Base-by-base conservation (phyloP, 805 yeast species). In the Yamadazyma scolyti region DNA sequence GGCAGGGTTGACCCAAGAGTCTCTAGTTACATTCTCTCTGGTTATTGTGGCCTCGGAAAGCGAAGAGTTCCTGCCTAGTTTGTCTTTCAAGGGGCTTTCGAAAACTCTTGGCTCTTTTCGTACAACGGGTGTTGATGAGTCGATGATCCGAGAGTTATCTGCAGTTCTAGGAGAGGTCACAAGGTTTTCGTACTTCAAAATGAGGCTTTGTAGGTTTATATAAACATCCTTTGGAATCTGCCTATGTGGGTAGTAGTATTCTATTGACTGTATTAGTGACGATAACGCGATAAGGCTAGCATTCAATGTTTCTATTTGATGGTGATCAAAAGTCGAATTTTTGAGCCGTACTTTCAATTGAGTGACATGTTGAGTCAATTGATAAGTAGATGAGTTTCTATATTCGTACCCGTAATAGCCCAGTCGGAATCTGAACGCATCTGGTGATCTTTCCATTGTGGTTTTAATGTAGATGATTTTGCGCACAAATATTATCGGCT, bases 241-340 rank as follows among this genome's bases (percentile, higher is more conserved):
- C n/a, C 23, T 26, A 11, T 31, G 23, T 9, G 26, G 20, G 12
- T 21, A 27, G 13, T 31, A 30, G 6, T 5, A 6, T 11, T 25
- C 20, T 15, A 33, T 20, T 2, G n/a, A 14, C 13, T 29, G 24
- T 3, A 37, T 31, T 12, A 41, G 17, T 8, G 35, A 19, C 10
- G 10, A 20, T n/a, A 41, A 23, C 9, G 37, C 25, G 4, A 28
- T 27, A 6, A 41, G 20, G 20, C 35, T 23, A 7, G 24, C 22
- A 11, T 24, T 26, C 10, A 41, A 13, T 23, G 30, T 33, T 16
- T 37, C 40, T 18, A 33, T 34, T 23, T 41, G 20, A 19, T 19
- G 9, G 20, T 19, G 7, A 19, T 19, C 20, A 19, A 10, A 19
- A 19, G 20, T 19, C 20, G 20, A 7, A 19, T 8, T 19, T 19